phyloP scores from a whole-genome alignment of 1,284 basidiomycete genomes.

The Sanghuangporus sanghuang region DNA sequence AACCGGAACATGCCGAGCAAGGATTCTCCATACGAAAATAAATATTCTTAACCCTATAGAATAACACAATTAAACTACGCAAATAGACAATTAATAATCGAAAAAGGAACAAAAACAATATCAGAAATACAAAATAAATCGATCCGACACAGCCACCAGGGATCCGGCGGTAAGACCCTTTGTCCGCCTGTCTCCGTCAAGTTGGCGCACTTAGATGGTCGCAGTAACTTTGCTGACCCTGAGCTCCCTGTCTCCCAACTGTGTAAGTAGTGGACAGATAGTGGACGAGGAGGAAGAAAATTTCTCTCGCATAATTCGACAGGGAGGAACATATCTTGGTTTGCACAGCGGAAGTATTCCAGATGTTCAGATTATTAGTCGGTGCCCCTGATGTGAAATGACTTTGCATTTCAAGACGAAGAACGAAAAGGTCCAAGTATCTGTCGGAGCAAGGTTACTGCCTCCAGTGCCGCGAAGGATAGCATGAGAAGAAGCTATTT shows the following conservation, averaged over 20 bases:
- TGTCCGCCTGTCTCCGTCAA: neutral
- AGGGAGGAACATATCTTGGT: neutral
- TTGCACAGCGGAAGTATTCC: neutral
- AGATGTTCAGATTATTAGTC: neutral
- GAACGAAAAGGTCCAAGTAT: neutral
- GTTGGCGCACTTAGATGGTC: neutral
- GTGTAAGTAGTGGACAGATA: neutral
- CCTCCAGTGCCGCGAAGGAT: neutral
- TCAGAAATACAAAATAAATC: neutral
- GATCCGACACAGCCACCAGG: neutral
- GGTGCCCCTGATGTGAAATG: neutral
- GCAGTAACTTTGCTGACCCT: neutral
- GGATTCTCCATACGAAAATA: neutral
- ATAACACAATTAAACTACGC: neutral
- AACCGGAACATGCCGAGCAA: neutral
- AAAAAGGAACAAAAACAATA: neutral
- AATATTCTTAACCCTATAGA: neutral
- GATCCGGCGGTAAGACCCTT: slow-evolving; percentile 3
- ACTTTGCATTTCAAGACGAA: neutral
- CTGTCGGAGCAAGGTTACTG: neutral
- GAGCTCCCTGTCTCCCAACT: neutral
- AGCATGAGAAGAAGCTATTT: neutral
- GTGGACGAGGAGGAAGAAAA: neutral
- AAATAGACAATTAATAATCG: neutral
- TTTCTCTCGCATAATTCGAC: no score